phyloP scores from a whole-genome alignment of 768 basidiomycete genomes.

The Lyophyllum decastes region DNA sequence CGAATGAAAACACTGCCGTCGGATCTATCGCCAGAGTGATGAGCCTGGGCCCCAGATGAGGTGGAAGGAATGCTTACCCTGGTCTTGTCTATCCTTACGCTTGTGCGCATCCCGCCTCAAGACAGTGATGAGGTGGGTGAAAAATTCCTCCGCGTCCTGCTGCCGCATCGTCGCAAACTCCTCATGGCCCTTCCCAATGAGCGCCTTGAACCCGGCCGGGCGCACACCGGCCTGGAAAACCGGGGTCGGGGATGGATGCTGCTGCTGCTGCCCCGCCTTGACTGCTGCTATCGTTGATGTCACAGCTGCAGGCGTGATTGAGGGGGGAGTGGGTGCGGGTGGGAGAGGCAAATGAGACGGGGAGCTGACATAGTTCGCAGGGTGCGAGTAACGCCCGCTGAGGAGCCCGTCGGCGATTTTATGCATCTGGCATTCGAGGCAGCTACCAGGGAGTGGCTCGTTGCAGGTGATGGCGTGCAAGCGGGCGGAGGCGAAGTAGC shows the following conservation, averaged over 20 bases:
- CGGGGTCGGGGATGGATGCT: constrained; percentile 37
- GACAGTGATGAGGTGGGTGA: constrained; percentile 75
- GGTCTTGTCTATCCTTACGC: constrained; percentile 36
- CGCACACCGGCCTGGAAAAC: constrained; percentile 84
- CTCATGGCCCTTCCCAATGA: constrained; percentile 89
- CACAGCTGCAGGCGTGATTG: background rate
- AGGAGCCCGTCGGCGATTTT: constrained; percentile 92
- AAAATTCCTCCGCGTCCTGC: constrained; percentile 96
- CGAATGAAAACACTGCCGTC: constrained; percentile 78
- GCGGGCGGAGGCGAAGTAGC: constrained; percentile 52
- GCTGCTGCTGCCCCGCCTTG: constrained; percentile 1
- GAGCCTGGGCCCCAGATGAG: background rate
- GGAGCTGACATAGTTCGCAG: constrained; percentile 36
- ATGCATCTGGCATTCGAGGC: constrained; percentile 93
- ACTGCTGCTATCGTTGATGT: background rate
- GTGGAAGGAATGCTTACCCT: constrained; percentile 22
- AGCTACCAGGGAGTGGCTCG: constrained; percentile 72
- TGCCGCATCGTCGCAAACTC: constrained; percentile 97
- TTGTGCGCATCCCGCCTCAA: constrained; percentile 69
- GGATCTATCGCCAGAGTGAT: constrained; percentile 46
- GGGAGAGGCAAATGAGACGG: background rate
- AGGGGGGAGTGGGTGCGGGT: too few relatives aligned
- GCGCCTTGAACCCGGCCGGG: constrained; percentile 82
- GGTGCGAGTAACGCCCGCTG: constrained; percentile 86
- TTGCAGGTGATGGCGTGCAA: constrained; percentile 64